Base-by-base conservation (phyloP, 345 rosid genomes). In the Eucalyptus curtisii region DNA sequence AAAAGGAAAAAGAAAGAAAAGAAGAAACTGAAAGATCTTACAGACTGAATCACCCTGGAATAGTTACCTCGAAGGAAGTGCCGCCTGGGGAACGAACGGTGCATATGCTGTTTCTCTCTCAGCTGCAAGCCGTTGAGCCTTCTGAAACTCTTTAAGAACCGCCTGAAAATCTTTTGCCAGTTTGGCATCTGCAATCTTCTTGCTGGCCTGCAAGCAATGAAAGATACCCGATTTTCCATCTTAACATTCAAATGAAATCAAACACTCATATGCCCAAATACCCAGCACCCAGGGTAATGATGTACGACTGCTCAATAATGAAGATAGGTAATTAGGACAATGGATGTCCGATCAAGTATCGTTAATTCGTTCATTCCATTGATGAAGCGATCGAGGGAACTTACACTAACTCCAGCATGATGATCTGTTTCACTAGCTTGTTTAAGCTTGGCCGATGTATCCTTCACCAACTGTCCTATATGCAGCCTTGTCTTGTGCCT, bases 141-240 rank as follows among this genome's bases (percentile, higher is more conserved):
- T 98, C 93, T 96, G 99, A 92, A 97, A 98, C 94, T 98, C 99
- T 91, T 93, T 96, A 92, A 98, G 90, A 90, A 98, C 99, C 42
- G 96, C 93, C 93, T 98, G 97, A 91, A 98, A 97, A 92, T 98
- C 99, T 89, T 97, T 98, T 27, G 99, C 99, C 90, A 98, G 98
- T 93, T 98, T 98, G 88, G 98, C 99, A 91, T 98, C 98, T 31
- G 97, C 95, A 76, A 98, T 94, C 94, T 97, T 98, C 94, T 98
- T 97, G 94, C 92, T 94, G 86, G 95, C 94, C 91, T 90, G 91
- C 71, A 79, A 71, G 66, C 45, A 59, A 47, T 24, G 6, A 71
- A 25, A 31, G 16, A 52, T 25, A 55, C 68, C 10, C 22, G 7
- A 76, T 20, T 76, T 76, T 22, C 82, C 82, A 76, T 22, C 27